These are phyloP conservation scores for Dillenia turbinata DNA, from an alignment of 164 flowering plant genomes.

Conservation along the genomic window DNA sequence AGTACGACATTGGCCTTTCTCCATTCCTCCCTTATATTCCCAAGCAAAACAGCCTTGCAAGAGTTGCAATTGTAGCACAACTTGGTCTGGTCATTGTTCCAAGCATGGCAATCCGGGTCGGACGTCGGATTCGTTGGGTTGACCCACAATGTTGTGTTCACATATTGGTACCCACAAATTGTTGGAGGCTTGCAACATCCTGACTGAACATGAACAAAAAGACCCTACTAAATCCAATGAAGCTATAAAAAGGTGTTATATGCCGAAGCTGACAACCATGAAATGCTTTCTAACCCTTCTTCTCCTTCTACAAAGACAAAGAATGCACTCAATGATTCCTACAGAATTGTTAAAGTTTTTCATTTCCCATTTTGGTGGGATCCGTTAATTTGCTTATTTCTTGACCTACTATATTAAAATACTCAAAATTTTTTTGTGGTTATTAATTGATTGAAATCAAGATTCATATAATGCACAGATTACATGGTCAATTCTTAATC, in stretches of 20 bases:
- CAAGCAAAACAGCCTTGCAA: constrained; percentile 85
- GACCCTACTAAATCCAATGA: background rate
- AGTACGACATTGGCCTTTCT: constrained; percentile 71
- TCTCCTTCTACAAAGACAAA: too few species aligned
- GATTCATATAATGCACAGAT: too few species aligned
- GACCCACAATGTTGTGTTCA: constrained; percentile 79
- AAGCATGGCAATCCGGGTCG: constrained; percentile 66
- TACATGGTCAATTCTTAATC: too few species aligned
- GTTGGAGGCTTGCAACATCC: constrained; percentile 98
- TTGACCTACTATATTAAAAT: too few species aligned
- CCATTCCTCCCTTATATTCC: constrained; percentile 84
- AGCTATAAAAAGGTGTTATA: background rate
- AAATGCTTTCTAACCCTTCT: background rate
- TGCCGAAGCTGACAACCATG: constrained; percentile 23
- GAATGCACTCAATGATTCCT: too few species aligned
- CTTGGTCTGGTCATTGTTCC: constrained; percentile 79
- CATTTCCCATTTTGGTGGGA: too few species aligned
- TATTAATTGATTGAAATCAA: too few species aligned
- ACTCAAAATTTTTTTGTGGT: too few species aligned
- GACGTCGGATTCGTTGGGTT: constrained; percentile 55
- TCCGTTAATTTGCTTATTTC: too few species aligned
- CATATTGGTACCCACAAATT: constrained; percentile 65
- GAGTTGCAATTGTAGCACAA: constrained; percentile 79
- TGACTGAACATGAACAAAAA: constrained; percentile 43
- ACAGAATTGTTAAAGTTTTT: too few species aligned